Evolutionary conservation across 345 rosid species (phyloP).

Genomic region (Gossypium rotundifolium): DNA sequence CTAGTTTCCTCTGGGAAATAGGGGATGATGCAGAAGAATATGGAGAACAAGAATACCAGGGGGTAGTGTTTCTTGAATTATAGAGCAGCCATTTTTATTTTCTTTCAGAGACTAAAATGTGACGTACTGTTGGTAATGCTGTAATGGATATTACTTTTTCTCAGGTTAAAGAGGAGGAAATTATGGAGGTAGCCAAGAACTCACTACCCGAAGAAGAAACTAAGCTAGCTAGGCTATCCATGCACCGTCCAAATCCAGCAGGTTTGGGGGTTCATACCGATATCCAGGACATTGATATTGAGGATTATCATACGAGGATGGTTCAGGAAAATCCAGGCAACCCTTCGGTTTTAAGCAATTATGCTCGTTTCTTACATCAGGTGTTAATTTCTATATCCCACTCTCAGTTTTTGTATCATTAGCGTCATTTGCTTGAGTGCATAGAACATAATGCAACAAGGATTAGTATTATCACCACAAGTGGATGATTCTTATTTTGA

Average conservation of each 20-base stretch:
- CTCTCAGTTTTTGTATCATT: background rate
- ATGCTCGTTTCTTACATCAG: constrained; percentile 12
- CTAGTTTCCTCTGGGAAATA: constrained; percentile 80
- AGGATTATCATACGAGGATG: constrained; percentile 14
- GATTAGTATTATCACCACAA: background rate
- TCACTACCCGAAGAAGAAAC: background rate
- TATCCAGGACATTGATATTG: constrained; percentile 2
- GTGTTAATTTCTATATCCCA: constrained; percentile 4
- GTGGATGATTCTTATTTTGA: background rate
- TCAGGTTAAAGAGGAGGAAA: constrained; percentile 12
- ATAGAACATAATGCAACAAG: background rate
- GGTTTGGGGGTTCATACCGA: background rate
- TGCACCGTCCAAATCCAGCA: background rate
- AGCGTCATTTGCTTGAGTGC: background rate
- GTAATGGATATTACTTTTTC: background rate
- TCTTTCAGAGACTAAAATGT: background rate
- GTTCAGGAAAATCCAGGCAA: constrained; percentile 1
- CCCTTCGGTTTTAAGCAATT: constrained; percentile 11
- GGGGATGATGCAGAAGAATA: constrained; percentile 39
- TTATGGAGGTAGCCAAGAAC: background rate
- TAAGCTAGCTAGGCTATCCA: background rate
- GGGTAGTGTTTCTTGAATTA: constrained; percentile 31
- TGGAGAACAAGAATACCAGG: constrained; percentile 9
- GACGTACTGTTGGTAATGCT: background rate
- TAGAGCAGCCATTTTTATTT: background rate